Evolutionary conservation across 2,329 filamentous ascomycete genomes (phyloP), one percentile per base, ranked within the genome.

Genomic region (Orbilia brochopaga): DNA sequence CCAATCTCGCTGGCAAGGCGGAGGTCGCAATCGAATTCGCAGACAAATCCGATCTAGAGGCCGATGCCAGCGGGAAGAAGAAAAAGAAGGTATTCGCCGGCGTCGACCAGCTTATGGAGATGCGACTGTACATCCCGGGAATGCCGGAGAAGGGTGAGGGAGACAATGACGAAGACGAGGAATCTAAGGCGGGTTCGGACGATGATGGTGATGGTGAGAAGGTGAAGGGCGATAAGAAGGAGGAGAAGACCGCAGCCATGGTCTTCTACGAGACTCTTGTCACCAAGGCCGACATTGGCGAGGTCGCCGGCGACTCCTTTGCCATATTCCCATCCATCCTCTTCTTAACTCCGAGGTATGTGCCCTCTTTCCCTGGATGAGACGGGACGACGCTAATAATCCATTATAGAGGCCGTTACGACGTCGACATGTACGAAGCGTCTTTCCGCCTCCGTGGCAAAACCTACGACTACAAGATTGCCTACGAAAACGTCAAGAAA

Each of bases 401-500:
- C 55, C 44, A 56, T 1, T 74, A 73, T 81, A 92, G 94, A 90
- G 95, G 94, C 80, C 93, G 94, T 76, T 99, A 99, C 84, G 94
- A 97, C 80, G 96, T 99, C 82, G 94, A 99, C 80, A 96, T 99
- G 90, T 99, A 99, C 85, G 94, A 97, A 80, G 89, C 87, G 15
- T 97, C 94, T 1, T 97, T 99, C 85, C 90, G 94, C 74, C 85
- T 99, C 73, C 93, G 94, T 75, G 94, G 94, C 78, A 99, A 99
- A 83, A 99, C 94, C 23, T 99, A 99, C 83, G 95, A 99, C 83
- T 99, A 99, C 87, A 99, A 99, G 85, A 97, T 99, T 75, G 92
- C 97, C 80, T 99, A 97, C 81, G 91, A 97, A 66, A 87, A 89
- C 55, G 92, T 97, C 82, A 99, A 99, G 84, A 97, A 97, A 80